Evolutionary conservation across 2,329 filamentous ascomycete genomes (phyloP).

Genomic region (Fusarium fujikuroi): DNA sequence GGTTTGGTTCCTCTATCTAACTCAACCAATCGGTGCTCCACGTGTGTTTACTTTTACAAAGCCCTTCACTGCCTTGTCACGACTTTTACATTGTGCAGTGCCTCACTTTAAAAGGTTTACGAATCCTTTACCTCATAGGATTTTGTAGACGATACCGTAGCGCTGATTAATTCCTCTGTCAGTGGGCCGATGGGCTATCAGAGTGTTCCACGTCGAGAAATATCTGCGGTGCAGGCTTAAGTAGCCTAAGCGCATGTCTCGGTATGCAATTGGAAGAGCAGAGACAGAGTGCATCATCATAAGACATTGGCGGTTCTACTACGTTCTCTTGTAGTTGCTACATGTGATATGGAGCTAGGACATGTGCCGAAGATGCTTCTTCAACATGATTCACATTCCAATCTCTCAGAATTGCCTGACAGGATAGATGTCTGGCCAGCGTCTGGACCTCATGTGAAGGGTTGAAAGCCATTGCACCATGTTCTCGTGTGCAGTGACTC

Average conservation of each 20-base stretch:
- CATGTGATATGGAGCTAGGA: background rate
- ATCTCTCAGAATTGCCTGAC: background rate
- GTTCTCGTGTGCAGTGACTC: background rate
- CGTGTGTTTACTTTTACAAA: conserved; percentile 27
- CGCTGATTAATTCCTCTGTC: conserved; percentile 1
- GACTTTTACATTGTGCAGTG: conserved; percentile 4
- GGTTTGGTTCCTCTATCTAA: conserved; percentile 5
- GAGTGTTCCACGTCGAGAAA: conserved; percentile 11
- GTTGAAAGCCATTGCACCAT: background rate
- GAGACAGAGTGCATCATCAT: background rate
- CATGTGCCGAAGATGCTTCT: background rate
- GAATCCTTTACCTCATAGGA: background rate
- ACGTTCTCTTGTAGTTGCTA: background rate
- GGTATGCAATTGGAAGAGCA: background rate
- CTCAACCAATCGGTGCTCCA: conserved; percentile 36
- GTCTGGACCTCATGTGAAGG: background rate
- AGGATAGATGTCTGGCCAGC: background rate
- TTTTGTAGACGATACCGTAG: background rate
- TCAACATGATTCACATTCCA: background rate
- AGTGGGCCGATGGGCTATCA: conserved; percentile 17
- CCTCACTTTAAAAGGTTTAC: conserved; percentile 3
- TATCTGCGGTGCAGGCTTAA: background rate
- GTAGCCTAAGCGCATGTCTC: background rate
- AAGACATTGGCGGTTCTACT: background rate
- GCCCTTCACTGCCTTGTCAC: conserved; percentile 8